phyloP scores from a whole-genome alignment of 331 rosid genomes.

The Stylosanthes scabra region DNA sequence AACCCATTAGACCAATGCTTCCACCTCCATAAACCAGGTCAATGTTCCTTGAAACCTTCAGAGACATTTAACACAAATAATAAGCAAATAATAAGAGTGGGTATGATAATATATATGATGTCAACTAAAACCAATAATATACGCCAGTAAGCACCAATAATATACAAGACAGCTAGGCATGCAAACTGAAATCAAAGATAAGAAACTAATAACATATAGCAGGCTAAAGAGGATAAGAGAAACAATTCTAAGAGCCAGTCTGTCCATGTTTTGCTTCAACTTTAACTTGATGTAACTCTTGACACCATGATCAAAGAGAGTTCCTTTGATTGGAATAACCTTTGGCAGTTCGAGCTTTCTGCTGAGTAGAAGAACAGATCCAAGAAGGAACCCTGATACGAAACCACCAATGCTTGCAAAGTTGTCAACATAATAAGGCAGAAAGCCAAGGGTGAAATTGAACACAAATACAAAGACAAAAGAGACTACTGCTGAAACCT shows the following conservation, averaged over 20 bases:
- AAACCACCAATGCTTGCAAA: constrained; percentile 85
- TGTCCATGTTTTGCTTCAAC: constrained; percentile 69
- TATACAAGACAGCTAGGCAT: constrained; percentile 29
- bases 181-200: constrained; percentile 21
- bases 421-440: constrained; percentile 82
- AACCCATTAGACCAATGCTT: constrained; percentile 98
- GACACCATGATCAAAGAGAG: constrained; percentile 50
- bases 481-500: constrained; percentile 73
- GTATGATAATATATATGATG: too few relatives aligned
- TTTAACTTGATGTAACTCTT: constrained; percentile 54
- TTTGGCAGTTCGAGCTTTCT: constrained; percentile 47
- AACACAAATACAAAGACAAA: constrained; percentile 54
- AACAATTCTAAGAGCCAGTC: constrained; percentile 64
- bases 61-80: too few relatives aligned
- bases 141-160: constrained; percentile 32
- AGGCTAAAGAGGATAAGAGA: constrained; percentile 68
- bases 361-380: constrained; percentile 64
- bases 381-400: constrained; percentile 83
- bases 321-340: constrained; percentile 62
- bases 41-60: constrained; percentile 92
- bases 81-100: too few relatives aligned
- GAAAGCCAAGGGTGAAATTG: constrained; percentile 80
- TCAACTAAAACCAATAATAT: too few relatives aligned
- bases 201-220: constrained; percentile 54
- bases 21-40: constrained; percentile 99